Conservation (phyloP, 129 eudicot genomes). For the Chrysanthemum lavandulifolium region DNA sequence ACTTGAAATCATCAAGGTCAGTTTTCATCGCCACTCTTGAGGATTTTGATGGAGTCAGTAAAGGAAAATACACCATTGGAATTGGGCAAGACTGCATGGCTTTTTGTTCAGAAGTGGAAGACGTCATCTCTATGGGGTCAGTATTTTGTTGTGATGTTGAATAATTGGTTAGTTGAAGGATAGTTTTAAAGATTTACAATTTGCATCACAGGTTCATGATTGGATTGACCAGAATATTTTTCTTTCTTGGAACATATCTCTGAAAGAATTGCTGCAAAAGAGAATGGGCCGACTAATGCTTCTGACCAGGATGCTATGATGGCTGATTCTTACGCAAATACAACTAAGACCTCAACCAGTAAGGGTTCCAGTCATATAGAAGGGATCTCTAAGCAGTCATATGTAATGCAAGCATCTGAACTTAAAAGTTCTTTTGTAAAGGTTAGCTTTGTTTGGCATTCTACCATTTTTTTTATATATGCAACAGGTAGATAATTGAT, state of each 20-base stretch:
- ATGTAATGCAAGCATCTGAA: slow-evolving; percentile 81
- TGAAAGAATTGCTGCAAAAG: slow-evolving; percentile 39
- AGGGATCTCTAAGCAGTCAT: slow-evolving; percentile 88
- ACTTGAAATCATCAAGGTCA: too few species aligned
- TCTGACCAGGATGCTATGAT: slow-evolving; percentile 35
- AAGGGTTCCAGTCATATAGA: slow-evolving; percentile 78
- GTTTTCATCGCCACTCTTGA: too few species aligned
- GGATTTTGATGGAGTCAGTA: slow-evolving; percentile 92
- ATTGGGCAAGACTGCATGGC: slow-evolving; percentile 99
- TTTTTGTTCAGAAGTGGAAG: slow-evolving; percentile 96
- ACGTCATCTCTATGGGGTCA: slow-evolving; percentile 97
- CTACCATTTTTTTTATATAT: not conserved
- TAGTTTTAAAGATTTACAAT: not conserved
- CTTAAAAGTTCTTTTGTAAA: slow-evolving; percentile 76
- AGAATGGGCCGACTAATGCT: slow-evolving; percentile 27
- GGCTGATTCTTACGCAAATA: slow-evolving; percentile 54
- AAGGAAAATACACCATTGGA: slow-evolving; percentile 96
- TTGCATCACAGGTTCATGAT: slow-evolving; percentile 77
- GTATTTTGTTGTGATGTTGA: not conserved
- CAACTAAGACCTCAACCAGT: slow-evolving; percentile 47
- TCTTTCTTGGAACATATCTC: slow-evolving; percentile 50
- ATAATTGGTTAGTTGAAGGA: not conserved
- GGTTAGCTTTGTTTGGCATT: slow-evolving; percentile 38
- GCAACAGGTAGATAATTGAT: too few species aligned
- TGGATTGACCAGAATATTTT: slow-evolving; percentile 73